A percentile compares a stretch with the other conserved stretches of the same genome.
phyloP scores from a whole-genome alignment of 495 filamentous ascomycete species.

The Hypoxylon cercidicola region DNA sequence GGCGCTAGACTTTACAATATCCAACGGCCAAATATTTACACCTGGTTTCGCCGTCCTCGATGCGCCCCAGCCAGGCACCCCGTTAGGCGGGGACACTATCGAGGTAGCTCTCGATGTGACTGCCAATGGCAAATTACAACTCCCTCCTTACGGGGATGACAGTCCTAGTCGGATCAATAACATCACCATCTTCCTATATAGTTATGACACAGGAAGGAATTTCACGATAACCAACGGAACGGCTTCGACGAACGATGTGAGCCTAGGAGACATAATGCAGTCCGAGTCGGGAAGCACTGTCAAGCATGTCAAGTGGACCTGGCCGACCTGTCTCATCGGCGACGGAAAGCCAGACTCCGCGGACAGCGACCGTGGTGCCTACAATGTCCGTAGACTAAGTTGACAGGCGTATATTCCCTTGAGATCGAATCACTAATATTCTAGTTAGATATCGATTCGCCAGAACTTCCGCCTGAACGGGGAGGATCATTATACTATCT shows the following conservation, averaged over 20 bases:
- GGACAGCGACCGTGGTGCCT: slow-evolving; percentile 55
- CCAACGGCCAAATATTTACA: slow-evolving; percentile 71
- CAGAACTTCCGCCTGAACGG: slow-evolving; percentile 73
- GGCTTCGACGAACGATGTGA: slow-evolving; percentile 61
- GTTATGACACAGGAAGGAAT: slow-evolving; percentile 67
- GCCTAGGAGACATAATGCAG: slow-evolving; percentile 68
- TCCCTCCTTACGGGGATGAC: slow-evolving; percentile 64
- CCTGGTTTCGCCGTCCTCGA: slow-evolving; percentile 71
- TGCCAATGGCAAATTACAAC: slow-evolving; percentile 67
- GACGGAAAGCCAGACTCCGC: slow-evolving; percentile 54
- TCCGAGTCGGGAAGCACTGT: slow-evolving; percentile 72
- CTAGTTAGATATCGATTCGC: slow-evolving; percentile 68
- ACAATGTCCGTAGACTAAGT: slow-evolving; percentile 55
- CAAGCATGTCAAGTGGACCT: slow-evolving; percentile 74
- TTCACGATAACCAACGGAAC: slow-evolving; percentile 76
- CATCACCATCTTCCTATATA: slow-evolving; percentile 74
- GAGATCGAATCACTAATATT: slow-evolving; percentile 16
- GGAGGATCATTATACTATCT: slow-evolving; percentile 72
- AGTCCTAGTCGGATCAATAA: slow-evolving; percentile 65
- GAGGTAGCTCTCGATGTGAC: slow-evolving; percentile 74
- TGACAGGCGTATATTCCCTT: neutral
- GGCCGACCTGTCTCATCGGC: slow-evolving; percentile 72
- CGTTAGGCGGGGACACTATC: slow-evolving; percentile 71
- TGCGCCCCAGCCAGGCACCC: slow-evolving; percentile 73
- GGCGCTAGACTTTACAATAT: slow-evolving; percentile 60